These are phyloP conservation scores for Cinchona pubescens DNA, from an alignment of 257 asterid species.

Conservation along the genomic window DNA sequence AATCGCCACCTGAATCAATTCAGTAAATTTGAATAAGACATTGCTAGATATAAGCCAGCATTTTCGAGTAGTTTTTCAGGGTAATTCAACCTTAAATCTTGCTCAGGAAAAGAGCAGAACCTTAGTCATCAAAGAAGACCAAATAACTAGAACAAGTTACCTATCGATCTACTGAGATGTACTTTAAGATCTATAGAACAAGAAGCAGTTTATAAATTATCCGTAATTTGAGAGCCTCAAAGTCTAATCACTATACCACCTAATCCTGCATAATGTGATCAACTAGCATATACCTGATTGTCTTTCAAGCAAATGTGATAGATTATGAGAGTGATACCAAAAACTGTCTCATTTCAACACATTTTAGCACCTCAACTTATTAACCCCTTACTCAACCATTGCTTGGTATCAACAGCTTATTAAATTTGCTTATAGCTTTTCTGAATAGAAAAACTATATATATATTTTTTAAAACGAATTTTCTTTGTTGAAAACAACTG, in stretches of 20 bases:
- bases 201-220: not conserved
- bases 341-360: not conserved
- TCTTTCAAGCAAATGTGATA: not conserved
- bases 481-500: too few species aligned
- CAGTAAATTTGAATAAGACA: slow-evolving; percentile 1
- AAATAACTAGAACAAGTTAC: not conserved
- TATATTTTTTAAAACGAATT: too few species aligned
- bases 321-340: too few species aligned
- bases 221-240: not conserved
- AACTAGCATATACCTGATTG: not conserved
- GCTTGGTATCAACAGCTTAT: too few species aligned
- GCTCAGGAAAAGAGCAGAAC: not conserved
- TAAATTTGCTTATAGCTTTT: too few species aligned
- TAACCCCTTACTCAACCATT: not conserved
- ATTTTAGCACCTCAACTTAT: too few species aligned
- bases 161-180: not conserved
- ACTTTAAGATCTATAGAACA: not conserved
- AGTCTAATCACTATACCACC: not conserved
- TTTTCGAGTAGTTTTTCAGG: not conserved
- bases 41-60: not conserved
- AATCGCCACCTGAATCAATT: slow-evolving; percentile 71
- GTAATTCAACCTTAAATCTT: not conserved
- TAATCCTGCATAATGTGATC: not conserved
- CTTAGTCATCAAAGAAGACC: not conserved
- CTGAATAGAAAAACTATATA: too few species aligned